Evolutionary conservation across 1,139 yeast species (phyloP), one percentile per base, ranked within the genome.

Genomic region (Candida neerlandica): DNA sequence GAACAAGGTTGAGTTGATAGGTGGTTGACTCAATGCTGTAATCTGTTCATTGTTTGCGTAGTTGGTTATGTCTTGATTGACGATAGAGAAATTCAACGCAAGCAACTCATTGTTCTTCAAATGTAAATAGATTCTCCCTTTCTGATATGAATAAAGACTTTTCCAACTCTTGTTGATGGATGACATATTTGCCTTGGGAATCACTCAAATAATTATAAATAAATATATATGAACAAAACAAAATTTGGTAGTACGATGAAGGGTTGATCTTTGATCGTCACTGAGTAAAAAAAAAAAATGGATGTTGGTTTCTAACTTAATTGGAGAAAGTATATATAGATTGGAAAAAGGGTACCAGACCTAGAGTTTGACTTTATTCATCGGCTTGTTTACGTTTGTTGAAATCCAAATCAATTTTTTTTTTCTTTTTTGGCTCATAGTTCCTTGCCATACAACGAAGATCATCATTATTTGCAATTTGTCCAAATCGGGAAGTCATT

Each of bases 81-180:
- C 53, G 15, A 74, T 62, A 9, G 74, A 67, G 51, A 74, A 73
- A 52, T 72, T 65, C 29, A 75, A 53, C 2, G 65, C 52, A 10
- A 75, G 61, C 41, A 75, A 58, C 38, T 73, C 77, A 55, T 73
- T 66, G 53, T 73, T 71, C 21, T 62, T 60, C 44, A 75, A 61
- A 50, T 70, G 75, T 23, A 75, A 52, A 51, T 73, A 75, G 7
- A 71, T 58, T 47, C 60, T 63, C 1, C 77, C 78, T 12, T 65
- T 63, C 6, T 61, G 55, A 35, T 70, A 70, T 9, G 75, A 64
- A 52, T 75, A 75, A 18, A 73, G 58, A 1, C 78, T 67, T 41
- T 69, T 65, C 73, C 77, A 71, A 44, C 44, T 49, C 42, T 43
- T 43, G 29, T 48, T 43, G n/a, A 38, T 37, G n/a, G 5, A 16